Percentiles rank a stretch among this genome's conserved stretches.
phyloP scores from a whole-genome alignment of 768 basidiomycete genomes.

The Collybiopsis confluens region DNA sequence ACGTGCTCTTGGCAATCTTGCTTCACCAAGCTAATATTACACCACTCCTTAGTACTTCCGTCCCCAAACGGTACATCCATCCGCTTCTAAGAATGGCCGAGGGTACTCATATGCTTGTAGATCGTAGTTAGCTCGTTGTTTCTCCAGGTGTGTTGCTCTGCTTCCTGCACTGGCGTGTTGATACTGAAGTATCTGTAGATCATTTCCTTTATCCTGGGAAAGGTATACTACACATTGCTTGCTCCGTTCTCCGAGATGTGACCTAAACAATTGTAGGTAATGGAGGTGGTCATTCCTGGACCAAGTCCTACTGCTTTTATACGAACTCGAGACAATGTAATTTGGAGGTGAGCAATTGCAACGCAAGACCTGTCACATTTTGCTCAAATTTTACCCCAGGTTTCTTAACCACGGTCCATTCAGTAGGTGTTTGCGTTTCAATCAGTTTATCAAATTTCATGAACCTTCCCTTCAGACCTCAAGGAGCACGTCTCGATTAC shows the following conservation, averaged over 20 bases:
- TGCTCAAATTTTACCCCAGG: too few relatives aligned
- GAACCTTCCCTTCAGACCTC: constrained; percentile 18
- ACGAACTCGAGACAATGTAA: constrained; percentile 24
- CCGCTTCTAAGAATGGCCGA: background rate
- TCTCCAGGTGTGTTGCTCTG: constrained; percentile 21
- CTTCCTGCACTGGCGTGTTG: too few relatives aligned
- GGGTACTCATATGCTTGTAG: constrained; percentile 8
- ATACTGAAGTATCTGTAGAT: constrained; percentile 15
- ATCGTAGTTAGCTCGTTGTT: constrained; percentile 36
- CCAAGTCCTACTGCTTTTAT: constrained; percentile 18
- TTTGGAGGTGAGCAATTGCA: constrained; percentile 26
- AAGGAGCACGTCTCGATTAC: constrained; percentile 53
- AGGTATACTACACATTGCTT: too few relatives aligned
- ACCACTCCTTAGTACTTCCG: constrained; percentile 53
- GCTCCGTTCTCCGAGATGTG: background rate
- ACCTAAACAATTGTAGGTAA: too few relatives aligned
- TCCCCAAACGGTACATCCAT: constrained; percentile 8
- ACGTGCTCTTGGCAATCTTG: too few relatives aligned
- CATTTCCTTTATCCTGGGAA: constrained; percentile 40
- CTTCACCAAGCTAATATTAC: too few relatives aligned
- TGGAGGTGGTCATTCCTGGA: constrained; percentile 27
- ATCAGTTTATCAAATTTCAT: background rate
- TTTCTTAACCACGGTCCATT: constrained; percentile 52
- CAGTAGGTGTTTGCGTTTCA: constrained; percentile 29
- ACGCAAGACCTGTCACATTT: too few relatives aligned